These are phyloP conservation scores for Daldinia loculata DNA, from an alignment of 495 filamentous ascomycete genomes.

Conservation along the genomic window DNA sequence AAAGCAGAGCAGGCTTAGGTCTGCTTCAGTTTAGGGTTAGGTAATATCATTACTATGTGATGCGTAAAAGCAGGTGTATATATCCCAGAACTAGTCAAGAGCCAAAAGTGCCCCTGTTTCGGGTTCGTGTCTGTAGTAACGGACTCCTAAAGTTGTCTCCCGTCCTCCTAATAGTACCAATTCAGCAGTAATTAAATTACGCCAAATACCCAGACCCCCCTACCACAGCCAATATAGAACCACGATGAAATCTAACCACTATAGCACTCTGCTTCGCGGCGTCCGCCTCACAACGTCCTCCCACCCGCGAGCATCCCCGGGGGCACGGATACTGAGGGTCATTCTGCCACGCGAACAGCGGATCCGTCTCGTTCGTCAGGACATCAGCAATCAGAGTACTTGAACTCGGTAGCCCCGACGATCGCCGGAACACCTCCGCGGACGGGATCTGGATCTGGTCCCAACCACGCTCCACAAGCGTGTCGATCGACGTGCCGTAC, in stretches of 20 bases:
- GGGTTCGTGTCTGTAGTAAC: not conserved
- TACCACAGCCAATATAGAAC: not conserved
- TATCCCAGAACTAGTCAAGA: not conserved
- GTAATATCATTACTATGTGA: not conserved
- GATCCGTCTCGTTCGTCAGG: constrained; percentile 61
- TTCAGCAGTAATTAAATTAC: not conserved
- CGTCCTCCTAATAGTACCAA: not conserved
- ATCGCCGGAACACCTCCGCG: constrained; percentile 56
- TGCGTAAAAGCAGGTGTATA: not conserved
- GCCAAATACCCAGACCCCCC: not conserved
- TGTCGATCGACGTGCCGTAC: constrained; percentile 61
- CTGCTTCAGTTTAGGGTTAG: not conserved
- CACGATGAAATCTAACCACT: not conserved
- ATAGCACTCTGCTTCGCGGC: not conserved
- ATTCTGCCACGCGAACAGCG: constrained; percentile 63
- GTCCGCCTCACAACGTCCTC: constrained; percentile 29
- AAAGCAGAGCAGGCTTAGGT: not conserved
- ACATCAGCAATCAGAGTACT: constrained; percentile 53
- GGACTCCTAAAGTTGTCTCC: not conserved
- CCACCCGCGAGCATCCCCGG: constrained; percentile 49
- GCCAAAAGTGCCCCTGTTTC: not conserved
- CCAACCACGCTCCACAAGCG: constrained; percentile 58
- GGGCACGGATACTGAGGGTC: constrained; percentile 55
- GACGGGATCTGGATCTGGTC: constrained; percentile 58
- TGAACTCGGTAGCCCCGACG: constrained; percentile 47